phyloP scores from a whole-genome alignment of 2,329 filamentous ascomycete genomes.

The Cercospora sp. region DNA sequence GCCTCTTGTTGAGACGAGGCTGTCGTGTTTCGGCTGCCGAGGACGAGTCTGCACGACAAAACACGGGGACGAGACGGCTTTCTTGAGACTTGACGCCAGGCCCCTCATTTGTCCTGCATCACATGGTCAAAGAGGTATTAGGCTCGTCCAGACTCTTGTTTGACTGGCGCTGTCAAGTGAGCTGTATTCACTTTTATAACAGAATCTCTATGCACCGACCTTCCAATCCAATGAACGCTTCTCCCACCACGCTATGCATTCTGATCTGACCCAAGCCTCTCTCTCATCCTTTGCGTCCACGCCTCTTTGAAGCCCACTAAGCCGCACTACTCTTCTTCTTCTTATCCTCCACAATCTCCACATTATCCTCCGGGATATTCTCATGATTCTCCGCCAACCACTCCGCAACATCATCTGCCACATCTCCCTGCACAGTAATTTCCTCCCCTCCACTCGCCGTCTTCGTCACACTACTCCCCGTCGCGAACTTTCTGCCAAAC shows the following conservation, averaged over 20 bases:
- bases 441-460: slow-evolving; percentile 75
- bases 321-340: slow-evolving; percentile 67
- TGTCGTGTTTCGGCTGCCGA: no score
- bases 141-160: neutral
- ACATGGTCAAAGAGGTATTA: no score
- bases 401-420: slow-evolving; percentile 91
- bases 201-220: neutral
- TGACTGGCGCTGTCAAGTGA: neutral
- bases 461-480: slow-evolving; percentile 89
- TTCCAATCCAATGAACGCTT: neutral
- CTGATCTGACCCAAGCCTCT: neutral
- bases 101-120: no score
- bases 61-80: no score
- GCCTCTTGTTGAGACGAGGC: no score
- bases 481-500: slow-evolving; percentile 97
- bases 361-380: slow-evolving; percentile 89
- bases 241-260: slow-evolving; percentile 1
- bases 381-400: slow-evolving; percentile 87
- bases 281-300: neutral
- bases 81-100: no score
- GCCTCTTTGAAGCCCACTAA: neutral
- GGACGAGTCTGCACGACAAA: no score
- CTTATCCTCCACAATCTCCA: slow-evolving; percentile 94
- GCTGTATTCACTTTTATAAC: neutral
- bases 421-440: slow-evolving; percentile 95